Conservation (phyloP, 2,329 filamentous ascomycete species). For the Arthrinium phaeospermum region DNA sequence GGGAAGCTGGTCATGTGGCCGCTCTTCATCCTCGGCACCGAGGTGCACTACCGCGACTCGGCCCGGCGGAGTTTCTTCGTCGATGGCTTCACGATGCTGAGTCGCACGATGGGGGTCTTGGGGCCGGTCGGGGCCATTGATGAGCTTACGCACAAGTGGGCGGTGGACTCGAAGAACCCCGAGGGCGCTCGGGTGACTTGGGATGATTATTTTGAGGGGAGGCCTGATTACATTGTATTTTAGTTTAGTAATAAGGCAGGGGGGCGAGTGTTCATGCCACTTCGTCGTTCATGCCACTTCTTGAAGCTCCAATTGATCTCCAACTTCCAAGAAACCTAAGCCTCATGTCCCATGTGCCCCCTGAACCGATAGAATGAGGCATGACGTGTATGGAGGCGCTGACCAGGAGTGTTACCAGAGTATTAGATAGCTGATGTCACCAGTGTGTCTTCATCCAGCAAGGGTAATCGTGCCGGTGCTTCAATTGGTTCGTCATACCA, state of each 20-base stretch:
- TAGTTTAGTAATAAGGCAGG: neutral
- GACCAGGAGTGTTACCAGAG: too few relatives aligned
- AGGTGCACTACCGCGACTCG: conserved; percentile 16
- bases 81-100: conserved; percentile 21
- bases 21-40: conserved; percentile 24
- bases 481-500: too few relatives aligned
- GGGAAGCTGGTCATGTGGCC: conserved; percentile 26
- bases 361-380: too few relatives aligned
- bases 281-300: neutral
- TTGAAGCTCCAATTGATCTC: too few relatives aligned
- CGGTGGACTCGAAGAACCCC: conserved; percentile 8
- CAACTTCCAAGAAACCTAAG: too few relatives aligned
- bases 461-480: too few relatives aligned
- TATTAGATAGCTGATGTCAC: too few relatives aligned
- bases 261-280: too few relatives aligned
- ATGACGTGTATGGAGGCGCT: too few relatives aligned
- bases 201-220: conserved; percentile 25
- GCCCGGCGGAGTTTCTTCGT: conserved; percentile 14
- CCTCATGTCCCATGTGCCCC: too few relatives aligned
- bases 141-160: conserved; percentile 21
- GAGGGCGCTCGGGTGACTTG: neutral
- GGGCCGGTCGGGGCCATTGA: conserved; percentile 21
- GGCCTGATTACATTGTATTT: conserved; percentile 24
- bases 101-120: conserved; percentile 19
- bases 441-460: too few relatives aligned